A percentile compares a stretch with the other conserved stretches of the same genome.
Evolutionary conservation across 2,329 filamentous ascomycete genomes (phyloP).

Genomic region (Ascochyta fabae): DNA sequence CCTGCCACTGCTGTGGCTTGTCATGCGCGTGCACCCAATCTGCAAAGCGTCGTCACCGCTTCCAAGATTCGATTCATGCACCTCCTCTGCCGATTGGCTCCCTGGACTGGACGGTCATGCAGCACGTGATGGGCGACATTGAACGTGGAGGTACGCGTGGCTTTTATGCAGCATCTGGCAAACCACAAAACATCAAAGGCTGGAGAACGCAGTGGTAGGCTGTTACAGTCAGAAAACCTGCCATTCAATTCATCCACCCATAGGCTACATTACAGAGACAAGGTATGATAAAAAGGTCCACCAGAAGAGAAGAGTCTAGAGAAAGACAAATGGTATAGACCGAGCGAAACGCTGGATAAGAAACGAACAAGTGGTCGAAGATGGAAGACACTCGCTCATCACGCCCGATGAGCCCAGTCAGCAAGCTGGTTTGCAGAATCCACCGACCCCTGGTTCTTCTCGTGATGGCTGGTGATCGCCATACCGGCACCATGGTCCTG

Average conservation of each 20-base stretch:
- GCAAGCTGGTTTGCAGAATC: constrained; percentile 45
- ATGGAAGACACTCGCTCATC: background rate
- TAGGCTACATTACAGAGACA: constrained; percentile 9
- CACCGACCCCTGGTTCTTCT: constrained; percentile 48
- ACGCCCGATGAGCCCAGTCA: constrained; percentile 46
- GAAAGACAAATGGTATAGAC: constrained; percentile 11
- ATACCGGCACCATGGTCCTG: constrained; percentile 37
- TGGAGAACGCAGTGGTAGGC: background rate
- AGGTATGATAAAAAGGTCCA: background rate
- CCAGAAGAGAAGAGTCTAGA: background rate
- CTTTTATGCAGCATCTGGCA: background rate
- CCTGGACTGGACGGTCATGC: constrained; percentile 1
- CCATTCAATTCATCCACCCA: constrained; percentile 6
- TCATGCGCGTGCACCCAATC: constrained; percentile 9
- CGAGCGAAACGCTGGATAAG: background rate
- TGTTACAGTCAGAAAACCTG: background rate
- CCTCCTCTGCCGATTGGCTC: constrained; percentile 15
- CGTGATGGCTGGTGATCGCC: constrained; percentile 37
- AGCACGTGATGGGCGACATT: constrained; percentile 5
- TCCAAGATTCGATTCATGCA: constrained; percentile 5
- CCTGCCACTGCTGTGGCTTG: constrained; percentile 16
- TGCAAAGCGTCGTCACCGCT: constrained; percentile 16
- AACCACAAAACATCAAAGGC: background rate
- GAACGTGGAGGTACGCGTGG: background rate
- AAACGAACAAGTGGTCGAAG: background rate